Base-by-base conservation (phyloP, 2,329 filamentous ascomycete species). In the Aureobasidium sp. region DNA sequence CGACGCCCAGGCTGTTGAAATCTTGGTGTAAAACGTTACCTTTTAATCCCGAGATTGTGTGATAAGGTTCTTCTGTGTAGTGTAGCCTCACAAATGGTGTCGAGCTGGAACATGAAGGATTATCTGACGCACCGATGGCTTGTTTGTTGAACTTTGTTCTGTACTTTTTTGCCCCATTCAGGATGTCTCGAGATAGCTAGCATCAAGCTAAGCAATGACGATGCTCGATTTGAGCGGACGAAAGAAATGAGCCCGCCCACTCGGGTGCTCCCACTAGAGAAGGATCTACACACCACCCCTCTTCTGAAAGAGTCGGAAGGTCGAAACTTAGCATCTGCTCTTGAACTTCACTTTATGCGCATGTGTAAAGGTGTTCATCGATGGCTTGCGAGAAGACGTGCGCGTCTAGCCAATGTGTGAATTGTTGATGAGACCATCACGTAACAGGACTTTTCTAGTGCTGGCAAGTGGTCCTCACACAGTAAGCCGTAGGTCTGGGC, bases 71-170 rank as follows among this genome's bases (percentile, higher is more conserved):
- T 58, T 58, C 54, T 39, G 39, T 16, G 42, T 14, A 44, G 32
- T 48, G 54, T 30, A 48, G 54, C 30, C 44, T 58, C 27, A n/a
- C 2, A 25, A 25, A 14, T 42, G 51, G 27, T 45, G 37, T 44
- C 51, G 29, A 58, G 54, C 54, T 48, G 54, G 54, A 58, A 58
- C 54, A 58, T 37, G 54, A 48, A 58, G 54, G 42, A 58, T 58
- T 58, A 16, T 30, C 41, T 58, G 39, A 58, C 41, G 42, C 54
- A 37, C 42, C 16, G 34, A 58, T 37, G 42, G 42, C 42, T 48
- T 39, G 6, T 48, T 39, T 48, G 42, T 14, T 39, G 54, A 58
- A 58, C 54, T 42, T 58, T 58, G 54, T 58, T 58, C 37, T 47
- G 54, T 58, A 58, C 54, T 58, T 58, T 58, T 37, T 58, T 58